Evolutionary conservation across 768 basidiomycete genomes (phyloP), one percentile per base, ranked within the genome.

Genomic region (Hygrophoropsis aurantiaca): DNA sequence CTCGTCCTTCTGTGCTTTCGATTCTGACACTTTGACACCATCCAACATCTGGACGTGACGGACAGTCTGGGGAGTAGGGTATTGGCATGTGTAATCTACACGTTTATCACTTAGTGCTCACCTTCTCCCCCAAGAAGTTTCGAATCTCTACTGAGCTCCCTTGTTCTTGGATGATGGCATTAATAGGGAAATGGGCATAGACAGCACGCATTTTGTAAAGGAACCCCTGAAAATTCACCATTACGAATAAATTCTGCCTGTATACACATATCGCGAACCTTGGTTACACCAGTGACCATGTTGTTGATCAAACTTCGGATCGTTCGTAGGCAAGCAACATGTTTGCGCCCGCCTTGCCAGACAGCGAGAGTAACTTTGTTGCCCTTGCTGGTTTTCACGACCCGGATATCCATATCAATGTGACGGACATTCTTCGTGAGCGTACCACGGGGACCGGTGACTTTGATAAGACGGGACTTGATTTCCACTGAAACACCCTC

Each of bases 141-240:
- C 94, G 87, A 69, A 97, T 95, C 68, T 95, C 94, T 39, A 94
- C 70, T 40, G 81, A 69, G 32, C 62, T 67, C 44, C 89, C 91
- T 50, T 68, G 68, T 7, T 89, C 82, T 67, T 89, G 85, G 61
- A 95, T 90, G 68, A 97, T 95, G 67, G 87, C 87, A 78, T 99
- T 99, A 80, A 99, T 97, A 51, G 97, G 97, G 79, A 99, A 99
- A 78, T 99, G 97, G 59, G 97, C 97, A 65, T 98, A 99, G 43
- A 99, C 97, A 21, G 93, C 81, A 59, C 94, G 91, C 95, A 99
- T 97, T 87, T 98, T 99, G 83, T 99, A 99, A 60, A 85, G 84
- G 85, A 98, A 99, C 53, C 97, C 97, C 94, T 94, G 57, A 44
- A 38, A 11, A 20, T 10, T 13, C 11, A 37, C 11, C 30, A 26